Conservation (phyloP, 495 filamentous ascomycete genomes). For the Aspergillus panamensis region DNA sequence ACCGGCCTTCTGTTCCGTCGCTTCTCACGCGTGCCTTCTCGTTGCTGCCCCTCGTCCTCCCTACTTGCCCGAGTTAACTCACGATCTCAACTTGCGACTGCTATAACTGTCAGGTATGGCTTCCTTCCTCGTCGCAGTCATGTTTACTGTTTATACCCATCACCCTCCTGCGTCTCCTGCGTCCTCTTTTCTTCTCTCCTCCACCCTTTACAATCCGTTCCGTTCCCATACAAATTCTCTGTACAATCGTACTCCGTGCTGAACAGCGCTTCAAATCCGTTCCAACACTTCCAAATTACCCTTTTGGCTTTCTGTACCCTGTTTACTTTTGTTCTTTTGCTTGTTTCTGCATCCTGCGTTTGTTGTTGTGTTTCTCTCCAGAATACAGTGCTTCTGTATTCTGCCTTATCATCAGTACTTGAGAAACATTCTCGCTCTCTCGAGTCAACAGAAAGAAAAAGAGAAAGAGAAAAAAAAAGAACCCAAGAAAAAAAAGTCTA, state of each 20-base stretch:
- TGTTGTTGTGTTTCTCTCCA: slow-evolving; percentile 1
- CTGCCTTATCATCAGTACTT: background rate
- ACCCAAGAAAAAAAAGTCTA: background rate
- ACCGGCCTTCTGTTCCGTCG: background rate
- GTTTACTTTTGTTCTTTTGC: background rate
- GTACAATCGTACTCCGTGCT: background rate
- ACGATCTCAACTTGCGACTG: slow-evolving; percentile 10
- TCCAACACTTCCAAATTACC: background rate
- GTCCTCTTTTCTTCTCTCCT: background rate
- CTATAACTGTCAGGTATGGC: slow-evolving; percentile 15
- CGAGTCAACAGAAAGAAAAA: background rate
- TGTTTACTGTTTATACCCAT: background rate
- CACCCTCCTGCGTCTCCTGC: slow-evolving; percentile 4
- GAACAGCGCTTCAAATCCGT: background rate
- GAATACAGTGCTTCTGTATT: slow-evolving; percentile 2
- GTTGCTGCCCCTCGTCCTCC: background rate
- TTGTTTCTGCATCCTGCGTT: background rate
- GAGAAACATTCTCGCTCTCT: slow-evolving; percentile 1
- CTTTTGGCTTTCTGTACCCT: background rate
- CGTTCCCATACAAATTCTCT: background rate
- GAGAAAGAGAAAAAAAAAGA: slow-evolving; percentile 1
- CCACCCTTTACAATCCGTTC: background rate
- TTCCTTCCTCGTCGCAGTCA: slow-evolving; percentile 7
- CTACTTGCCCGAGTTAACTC: background rate
- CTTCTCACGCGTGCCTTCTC: slow-evolving; percentile 5